Conservation (phyloP, 225 moss, liverwort and hornwort genomes). For the Physcomitrellopsis africana region DNA sequence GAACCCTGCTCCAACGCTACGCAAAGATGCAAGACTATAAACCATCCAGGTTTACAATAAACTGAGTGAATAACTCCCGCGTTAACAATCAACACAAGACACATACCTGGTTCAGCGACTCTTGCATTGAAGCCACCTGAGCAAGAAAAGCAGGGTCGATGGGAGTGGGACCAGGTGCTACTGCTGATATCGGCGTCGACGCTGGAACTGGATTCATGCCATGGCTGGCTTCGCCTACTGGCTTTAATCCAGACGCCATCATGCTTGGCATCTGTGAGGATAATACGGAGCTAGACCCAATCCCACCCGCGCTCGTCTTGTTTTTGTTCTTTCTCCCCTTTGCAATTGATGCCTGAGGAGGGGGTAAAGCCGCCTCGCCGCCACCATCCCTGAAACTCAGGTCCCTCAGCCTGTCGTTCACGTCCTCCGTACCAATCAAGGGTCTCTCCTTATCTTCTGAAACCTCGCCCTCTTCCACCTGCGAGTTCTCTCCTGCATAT, state of each 20-base stretch:
- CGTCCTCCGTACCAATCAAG: slow-evolving; percentile 51
- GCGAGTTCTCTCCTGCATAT: slow-evolving; percentile 41
- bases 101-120: slow-evolving; percentile 88
- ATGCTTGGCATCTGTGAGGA: slow-evolving; percentile 40
- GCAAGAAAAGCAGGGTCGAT: slow-evolving; percentile 68
- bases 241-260: slow-evolving; percentile 37
- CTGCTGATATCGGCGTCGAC: slow-evolving; percentile 26
- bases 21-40: slow-evolving; percentile 8
- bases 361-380: slow-evolving; percentile 49
- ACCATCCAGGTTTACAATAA: slow-evolving; percentile 7
- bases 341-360: slow-evolving; percentile 68
- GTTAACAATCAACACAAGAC: background rate
- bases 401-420: slow-evolving; percentile 65
- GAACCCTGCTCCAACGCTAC: background rate
- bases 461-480: slow-evolving; percentile 64
- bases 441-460: slow-evolving; percentile 72
- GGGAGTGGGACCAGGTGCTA: slow-evolving; percentile 42
- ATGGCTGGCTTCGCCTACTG: slow-evolving; percentile 75
- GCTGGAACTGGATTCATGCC: slow-evolving; percentile 37
- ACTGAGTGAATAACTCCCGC: background rate
- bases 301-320: slow-evolving; percentile 61
- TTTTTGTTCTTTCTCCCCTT: slow-evolving; percentile 99
- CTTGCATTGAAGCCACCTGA: slow-evolving; percentile 93
- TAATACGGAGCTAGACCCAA: slow-evolving; percentile 36
- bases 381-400: slow-evolving; percentile 52